These are phyloP conservation scores for Agastache rugosa DNA, from an alignment of 257 asterid species.

Conservation along the genomic window DNA sequence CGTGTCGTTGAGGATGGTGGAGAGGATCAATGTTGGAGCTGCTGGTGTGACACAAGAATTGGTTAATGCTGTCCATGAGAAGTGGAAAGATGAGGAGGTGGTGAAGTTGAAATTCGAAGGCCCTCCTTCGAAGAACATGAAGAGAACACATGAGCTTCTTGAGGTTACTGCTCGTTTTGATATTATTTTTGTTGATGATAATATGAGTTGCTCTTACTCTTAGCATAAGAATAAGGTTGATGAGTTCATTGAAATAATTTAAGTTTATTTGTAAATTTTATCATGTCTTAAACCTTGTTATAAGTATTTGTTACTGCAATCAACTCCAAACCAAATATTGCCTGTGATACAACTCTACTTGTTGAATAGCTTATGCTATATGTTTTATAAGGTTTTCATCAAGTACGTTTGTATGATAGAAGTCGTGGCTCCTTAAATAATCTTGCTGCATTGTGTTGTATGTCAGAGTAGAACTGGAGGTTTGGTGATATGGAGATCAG, in stretches of 20 bases:
- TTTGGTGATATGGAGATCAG: constrained; percentile 88
- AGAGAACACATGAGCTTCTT: constrained; percentile 75
- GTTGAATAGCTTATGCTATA: no score
- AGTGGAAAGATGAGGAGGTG: constrained; percentile 83
- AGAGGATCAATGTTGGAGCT: constrained; percentile 80
- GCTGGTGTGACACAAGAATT: constrained; percentile 80
- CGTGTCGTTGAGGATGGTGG: constrained; percentile 76
- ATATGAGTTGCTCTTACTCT: neutral
- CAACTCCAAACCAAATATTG: no score
- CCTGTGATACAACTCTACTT: no score
- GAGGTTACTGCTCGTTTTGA: constrained; percentile 59
- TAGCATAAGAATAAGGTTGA: neutral
- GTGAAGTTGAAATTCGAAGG: constrained; percentile 90
- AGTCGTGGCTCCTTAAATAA: no score
- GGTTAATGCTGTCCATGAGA: constrained; percentile 70
- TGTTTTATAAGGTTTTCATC: no score
- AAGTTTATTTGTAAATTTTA: neutral
- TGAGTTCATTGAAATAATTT: neutral
- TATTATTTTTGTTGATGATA: neutral
- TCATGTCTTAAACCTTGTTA: neutral
- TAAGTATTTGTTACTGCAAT: no score
- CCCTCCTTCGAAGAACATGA: constrained; percentile 82
- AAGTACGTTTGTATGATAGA: no score
- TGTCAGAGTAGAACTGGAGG: constrained; percentile 93
- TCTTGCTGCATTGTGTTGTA: constrained; percentile 44